Evolutionary conservation across 208 protist genomes (phyloP), one percentile per base, ranked within the genome.

Genomic region (Blechomonas ayalai): DNA sequence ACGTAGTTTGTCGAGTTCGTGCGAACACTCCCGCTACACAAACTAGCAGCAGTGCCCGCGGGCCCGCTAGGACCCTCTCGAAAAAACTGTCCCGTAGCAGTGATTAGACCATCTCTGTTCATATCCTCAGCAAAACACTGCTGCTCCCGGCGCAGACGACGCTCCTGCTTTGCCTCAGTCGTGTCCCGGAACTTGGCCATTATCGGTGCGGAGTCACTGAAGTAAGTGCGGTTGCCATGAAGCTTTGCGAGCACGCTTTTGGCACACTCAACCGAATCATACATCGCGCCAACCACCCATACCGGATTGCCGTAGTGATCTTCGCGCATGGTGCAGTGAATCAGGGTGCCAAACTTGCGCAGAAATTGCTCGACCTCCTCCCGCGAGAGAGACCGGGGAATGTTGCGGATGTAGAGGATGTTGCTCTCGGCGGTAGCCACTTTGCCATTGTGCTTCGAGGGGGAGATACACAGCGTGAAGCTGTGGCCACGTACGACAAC

Each of bases 231-330:
- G 46, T 67, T 91, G 28, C 79, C 76, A 53, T 92, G 83, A 15
- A 92, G 52, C 26, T 57, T 73, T 28, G 56, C 56, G 6, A 92
- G 64, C 0, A 71, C 73, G n/a, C 61, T 61, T 42, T 69, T 76
- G 23, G 79, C 67, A 16, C 65, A 60, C 18, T 83, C 68, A 4
- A 86, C 55, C 18, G 66, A 74, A 41, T 85, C 73, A 50, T 69
- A 92, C 63, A 89, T 76, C 13, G 79, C 77, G 59, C 89, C 88
- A 19, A 92, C 76, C 1, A 92, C 83, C 80, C 83, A 92, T 16
- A 92, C 83, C 22, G 56, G 65, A 18, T 57, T 67, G 23, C 83
- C 79, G 55, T 87, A 74, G 52, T 88, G 78, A 48, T 92, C 83
- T 39, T 85, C 83, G 32, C 83, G 78, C 83, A 92, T 92, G 15